These are phyloP conservation scores for Aspergillus sergii DNA, from an alignment of 2,329 filamentous ascomycete species.

Conservation along the genomic window DNA sequence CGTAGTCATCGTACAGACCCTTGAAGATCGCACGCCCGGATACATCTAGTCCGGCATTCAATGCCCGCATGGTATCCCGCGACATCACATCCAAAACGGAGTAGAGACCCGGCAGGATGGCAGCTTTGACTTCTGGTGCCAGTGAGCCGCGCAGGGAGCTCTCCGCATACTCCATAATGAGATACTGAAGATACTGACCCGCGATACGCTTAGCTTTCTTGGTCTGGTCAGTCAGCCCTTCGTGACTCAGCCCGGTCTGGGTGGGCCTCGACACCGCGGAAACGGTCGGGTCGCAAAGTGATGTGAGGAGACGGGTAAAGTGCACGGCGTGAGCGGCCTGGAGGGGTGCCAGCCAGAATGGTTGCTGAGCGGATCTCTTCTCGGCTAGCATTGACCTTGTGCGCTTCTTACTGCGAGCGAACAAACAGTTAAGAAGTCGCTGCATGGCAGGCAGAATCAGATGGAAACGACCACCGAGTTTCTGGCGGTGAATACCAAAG, in stretches of 20 bases:
- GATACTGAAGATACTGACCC: conserved; percentile 59
- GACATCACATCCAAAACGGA: conserved; percentile 57
- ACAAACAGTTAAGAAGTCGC: conserved; percentile 57
- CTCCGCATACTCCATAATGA: conserved; percentile 60
- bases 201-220: conserved; percentile 61
- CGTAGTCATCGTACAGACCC: conserved; percentile 56
- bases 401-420: conserved; percentile 48
- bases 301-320: conserved; percentile 59
- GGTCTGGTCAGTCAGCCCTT: conserved; percentile 60
- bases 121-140: conserved; percentile 55
- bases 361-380: conserved; percentile 27
- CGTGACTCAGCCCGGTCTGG: conserved; percentile 38
- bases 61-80: conserved; percentile 51
- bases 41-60: conserved; percentile 56
- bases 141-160: conserved; percentile 55
- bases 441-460: conserved; percentile 60
- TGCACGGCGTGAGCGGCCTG: conserved; percentile 49
- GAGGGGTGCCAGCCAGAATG: conserved; percentile 39
- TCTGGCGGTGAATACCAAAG: conserved; percentile 59
- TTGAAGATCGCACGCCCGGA: conserved; percentile 57
- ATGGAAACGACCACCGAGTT: conserved; percentile 63
- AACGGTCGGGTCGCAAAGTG: conserved; percentile 63
- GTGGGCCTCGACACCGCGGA: conserved; percentile 52
- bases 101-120: conserved; percentile 55
- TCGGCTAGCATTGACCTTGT: conserved; percentile 30